Conservation (phyloP, 805 yeast genomes). For the Nakazawaea sp. region DNA sequence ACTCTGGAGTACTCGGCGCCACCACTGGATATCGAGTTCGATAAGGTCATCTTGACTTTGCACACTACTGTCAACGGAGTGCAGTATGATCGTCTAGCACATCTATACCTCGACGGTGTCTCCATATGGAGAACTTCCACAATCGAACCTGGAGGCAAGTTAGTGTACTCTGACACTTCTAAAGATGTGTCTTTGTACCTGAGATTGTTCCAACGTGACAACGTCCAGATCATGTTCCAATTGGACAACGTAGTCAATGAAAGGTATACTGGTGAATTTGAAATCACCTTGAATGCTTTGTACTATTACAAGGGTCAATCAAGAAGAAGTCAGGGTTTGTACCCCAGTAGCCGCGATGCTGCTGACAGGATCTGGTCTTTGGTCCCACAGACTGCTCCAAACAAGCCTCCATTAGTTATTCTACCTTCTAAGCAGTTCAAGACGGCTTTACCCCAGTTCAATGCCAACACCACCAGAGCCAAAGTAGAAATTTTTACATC, state of each 20-base stretch:
- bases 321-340: slow-evolving; percentile 14
- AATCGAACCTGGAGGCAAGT: slow-evolving; percentile 60
- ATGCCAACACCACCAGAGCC: slow-evolving; percentile 53
- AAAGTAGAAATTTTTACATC: slow-evolving; percentile 54
- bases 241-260: slow-evolving; percentile 57
- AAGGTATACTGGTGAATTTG: slow-evolving; percentile 54
- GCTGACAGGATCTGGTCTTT: slow-evolving; percentile 36
- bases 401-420: slow-evolving; percentile 37
- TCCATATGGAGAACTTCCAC: slow-evolving; percentile 85
- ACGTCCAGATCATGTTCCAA: slow-evolving; percentile 42
- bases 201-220: slow-evolving; percentile 36
- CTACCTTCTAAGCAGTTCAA: slow-evolving; percentile 33
- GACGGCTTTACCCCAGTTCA: slow-evolving; percentile 36
- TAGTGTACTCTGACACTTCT: slow-evolving; percentile 38
- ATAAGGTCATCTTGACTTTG: slow-evolving; percentile 46
- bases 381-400: slow-evolving; percentile 16
- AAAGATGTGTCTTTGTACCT: slow-evolving; percentile 62
- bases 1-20: slow-evolving; percentile 36
- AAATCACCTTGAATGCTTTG: slow-evolving; percentile 41
- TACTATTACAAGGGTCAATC: slow-evolving; percentile 34
- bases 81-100: slow-evolving; percentile 62
- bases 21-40: slow-evolving; percentile 32
- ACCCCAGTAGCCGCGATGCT: slow-evolving; percentile 25
- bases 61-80: slow-evolving; percentile 48
- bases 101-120: slow-evolving; percentile 52